These are phyloP conservation scores for Boechera retrofracta DNA, from an alignment of 345 rosid species.

Conservation along the genomic window DNA sequence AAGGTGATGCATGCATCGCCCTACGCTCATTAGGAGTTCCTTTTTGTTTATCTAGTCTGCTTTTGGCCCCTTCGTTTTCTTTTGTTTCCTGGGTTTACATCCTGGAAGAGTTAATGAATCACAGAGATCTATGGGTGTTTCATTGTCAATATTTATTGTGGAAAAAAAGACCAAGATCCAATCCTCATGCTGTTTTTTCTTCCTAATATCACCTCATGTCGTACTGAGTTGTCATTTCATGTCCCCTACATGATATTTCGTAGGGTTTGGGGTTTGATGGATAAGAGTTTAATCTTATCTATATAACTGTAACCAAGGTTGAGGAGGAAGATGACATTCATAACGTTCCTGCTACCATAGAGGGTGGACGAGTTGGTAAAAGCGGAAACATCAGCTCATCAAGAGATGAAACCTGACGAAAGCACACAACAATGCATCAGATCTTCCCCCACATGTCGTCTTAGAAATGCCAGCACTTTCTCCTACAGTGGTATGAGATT, in stretches of 20 bases:
- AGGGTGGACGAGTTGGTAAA: conserved; percentile 56
- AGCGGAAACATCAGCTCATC: conserved; percentile 53
- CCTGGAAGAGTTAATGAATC: conserved; percentile 19
- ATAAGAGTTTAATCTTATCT: conserved; percentile 30
- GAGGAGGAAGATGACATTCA: conserved; percentile 83
- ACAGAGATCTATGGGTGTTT: conserved; percentile 14
- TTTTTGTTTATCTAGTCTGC: conserved; percentile 22
- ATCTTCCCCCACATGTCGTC: conserved; percentile 86
- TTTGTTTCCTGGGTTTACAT: conserved; percentile 26
- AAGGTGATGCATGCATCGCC: conserved; percentile 17
- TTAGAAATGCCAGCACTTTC: conserved; percentile 97
- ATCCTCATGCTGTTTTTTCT: conserved; percentile 12
- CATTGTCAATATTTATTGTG: conserved; percentile 14
- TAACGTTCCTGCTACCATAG: conserved; percentile 58
- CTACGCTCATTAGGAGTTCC: conserved; percentile 5
- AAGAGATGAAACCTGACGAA: conserved; percentile 49
- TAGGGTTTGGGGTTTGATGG: conserved; percentile 16
- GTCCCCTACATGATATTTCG: conserved; percentile 14
- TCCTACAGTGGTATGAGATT: conserved; percentile 84
- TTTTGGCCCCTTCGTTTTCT: conserved; percentile 31
- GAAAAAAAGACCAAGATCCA: conserved; percentile 15
- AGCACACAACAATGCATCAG: conserved; percentile 46
- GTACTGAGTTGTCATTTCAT: conserved; percentile 34
- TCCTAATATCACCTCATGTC: conserved; percentile 8
- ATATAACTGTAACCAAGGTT: conserved; percentile 63